These are phyloP conservation scores for Neofusicoccum sp. DNA, from an alignment of 2,329 filamentous ascomycete species.

Conservation along the genomic window DNA sequence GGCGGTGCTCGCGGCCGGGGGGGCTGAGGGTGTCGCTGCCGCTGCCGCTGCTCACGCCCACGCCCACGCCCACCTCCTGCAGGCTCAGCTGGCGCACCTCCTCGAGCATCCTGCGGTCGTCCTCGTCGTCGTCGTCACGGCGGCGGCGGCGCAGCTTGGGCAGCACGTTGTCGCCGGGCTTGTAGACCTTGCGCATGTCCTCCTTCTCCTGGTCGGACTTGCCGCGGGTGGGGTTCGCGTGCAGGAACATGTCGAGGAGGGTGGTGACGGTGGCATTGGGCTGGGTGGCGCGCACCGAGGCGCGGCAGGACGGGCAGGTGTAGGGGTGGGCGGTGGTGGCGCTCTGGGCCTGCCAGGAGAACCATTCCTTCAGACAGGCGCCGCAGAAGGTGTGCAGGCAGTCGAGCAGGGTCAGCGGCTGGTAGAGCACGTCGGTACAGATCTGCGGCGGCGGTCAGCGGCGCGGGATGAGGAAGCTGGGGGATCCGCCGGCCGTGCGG, in stretches of 20 bases:
- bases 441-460: constrained; percentile 59
- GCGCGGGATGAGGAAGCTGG: constrained; percentile 1
- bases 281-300: constrained; percentile 77
- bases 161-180: constrained; percentile 76
- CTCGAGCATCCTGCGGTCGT: constrained; percentile 68
- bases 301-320: constrained; percentile 91
- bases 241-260: constrained; percentile 82
- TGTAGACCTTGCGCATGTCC: constrained; percentile 74
- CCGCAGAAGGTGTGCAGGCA: constrained; percentile 96
- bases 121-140: constrained; percentile 58
- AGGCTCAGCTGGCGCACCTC: constrained; percentile 73
- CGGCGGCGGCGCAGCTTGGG: constrained; percentile 53
- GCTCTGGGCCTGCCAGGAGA: constrained; percentile 69
- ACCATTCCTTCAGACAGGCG: constrained; percentile 95
- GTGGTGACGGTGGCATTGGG: constrained; percentile 90
- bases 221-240: constrained; percentile 72
- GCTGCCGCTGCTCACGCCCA: constrained; percentile 20
- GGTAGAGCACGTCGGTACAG: constrained; percentile 91
- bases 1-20: constrained; percentile 38
- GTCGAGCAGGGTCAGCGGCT: constrained; percentile 86
- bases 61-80: constrained; percentile 60
- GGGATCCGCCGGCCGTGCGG: constrained; percentile 9
- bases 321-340: constrained; percentile 59
- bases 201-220: constrained; percentile 71
- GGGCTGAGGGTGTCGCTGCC: constrained; percentile 29